A percentile compares a stretch with the other conserved stretches of the same genome.
Conservation (phyloP, 495 filamentous ascomycete genomes). For the Penicillium ucsense region DNA sequence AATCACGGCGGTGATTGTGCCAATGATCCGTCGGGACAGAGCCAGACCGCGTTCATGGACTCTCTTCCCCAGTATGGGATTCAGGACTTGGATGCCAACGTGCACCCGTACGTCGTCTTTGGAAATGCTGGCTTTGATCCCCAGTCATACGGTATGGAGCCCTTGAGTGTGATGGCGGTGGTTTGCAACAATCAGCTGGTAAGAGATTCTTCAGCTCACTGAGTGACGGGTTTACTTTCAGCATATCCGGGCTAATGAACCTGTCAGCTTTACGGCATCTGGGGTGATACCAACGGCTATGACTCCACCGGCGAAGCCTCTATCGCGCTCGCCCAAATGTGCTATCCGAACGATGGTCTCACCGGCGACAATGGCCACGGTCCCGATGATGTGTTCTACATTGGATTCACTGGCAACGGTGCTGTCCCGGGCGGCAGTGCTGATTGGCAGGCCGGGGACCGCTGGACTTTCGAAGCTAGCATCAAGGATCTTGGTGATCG, state of each 20-base stretch:
- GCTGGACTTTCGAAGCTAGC: constrained; percentile 38
- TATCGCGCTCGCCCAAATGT: constrained; percentile 48
- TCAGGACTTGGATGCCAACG: constrained; percentile 47
- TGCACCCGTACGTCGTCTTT: constrained; percentile 58
- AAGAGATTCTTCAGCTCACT: neutral
- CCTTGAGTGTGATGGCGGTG: constrained; percentile 53
- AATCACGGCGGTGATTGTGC: constrained; percentile 38
- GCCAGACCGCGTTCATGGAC: constrained; percentile 44
- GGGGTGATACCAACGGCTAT: constrained; percentile 56
- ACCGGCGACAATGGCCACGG: constrained; percentile 43
- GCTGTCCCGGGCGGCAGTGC: constrained; percentile 42
- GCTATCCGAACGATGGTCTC: constrained; percentile 36
- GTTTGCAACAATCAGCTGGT: constrained; percentile 47
- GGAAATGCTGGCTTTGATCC: constrained; percentile 53
- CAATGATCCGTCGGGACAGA: constrained; percentile 42
- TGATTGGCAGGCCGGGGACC: constrained; percentile 37
- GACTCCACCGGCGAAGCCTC: constrained; percentile 46
- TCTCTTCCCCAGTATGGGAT: constrained; percentile 36
- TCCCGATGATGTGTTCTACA: constrained; percentile 41
- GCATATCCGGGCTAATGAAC: no score
- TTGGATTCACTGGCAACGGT: constrained; percentile 41
- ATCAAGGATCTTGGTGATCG: constrained; percentile 39
- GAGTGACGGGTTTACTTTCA: no score
- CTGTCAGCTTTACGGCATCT: constrained; percentile 50
- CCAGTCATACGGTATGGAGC: constrained; percentile 40